Conservation (phyloP, 2,329 filamentous ascomycete species). For the Rutstroemia sp. region DNA sequence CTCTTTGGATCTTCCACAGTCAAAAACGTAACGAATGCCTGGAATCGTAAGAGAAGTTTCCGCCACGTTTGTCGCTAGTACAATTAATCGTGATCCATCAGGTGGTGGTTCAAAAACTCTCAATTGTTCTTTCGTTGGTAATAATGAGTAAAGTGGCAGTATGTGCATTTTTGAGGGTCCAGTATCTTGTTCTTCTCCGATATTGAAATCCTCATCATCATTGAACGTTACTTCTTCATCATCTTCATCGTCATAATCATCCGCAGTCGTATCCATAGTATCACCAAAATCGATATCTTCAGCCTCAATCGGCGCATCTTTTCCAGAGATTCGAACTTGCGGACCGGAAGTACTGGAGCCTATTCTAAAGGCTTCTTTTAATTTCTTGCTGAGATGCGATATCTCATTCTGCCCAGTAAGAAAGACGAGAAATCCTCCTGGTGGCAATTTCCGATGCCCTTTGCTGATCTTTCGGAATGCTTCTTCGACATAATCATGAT, state of each 20-base stretch:
- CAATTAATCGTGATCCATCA: constrained; percentile 74
- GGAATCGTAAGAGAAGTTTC: constrained; percentile 97
- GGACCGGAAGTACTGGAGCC: constrained; percentile 44
- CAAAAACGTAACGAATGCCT: constrained; percentile 90
- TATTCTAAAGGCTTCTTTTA: constrained; percentile 57
- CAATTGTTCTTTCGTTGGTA: constrained; percentile 86
- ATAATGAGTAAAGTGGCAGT: constrained; percentile 85
- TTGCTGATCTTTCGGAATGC: constrained; percentile 78
- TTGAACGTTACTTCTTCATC: constrained; percentile 53
- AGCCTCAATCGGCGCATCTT: constrained; percentile 70
- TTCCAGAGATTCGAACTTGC: constrained; percentile 68
- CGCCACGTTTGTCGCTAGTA: constrained; percentile 92
- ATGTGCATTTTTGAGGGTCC: constrained; percentile 73
- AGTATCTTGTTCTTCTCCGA: constrained; percentile 58
- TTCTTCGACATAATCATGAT: constrained; percentile 85
- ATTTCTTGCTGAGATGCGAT: constrained; percentile 65
- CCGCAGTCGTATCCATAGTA: constrained; percentile 46
- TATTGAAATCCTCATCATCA: constrained; percentile 42
- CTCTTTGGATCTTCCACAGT: constrained; percentile 88
- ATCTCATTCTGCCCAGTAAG: constrained; percentile 94
- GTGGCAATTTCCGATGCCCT: constrained; percentile 83
- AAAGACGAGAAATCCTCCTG: constrained; percentile 88
- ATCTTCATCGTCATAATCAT: constrained; percentile 50
- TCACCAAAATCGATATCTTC: constrained; percentile 83
- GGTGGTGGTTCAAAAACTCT: constrained; percentile 82